Percentiles rank a stretch among this genome's conserved stretches.
These are phyloP conservation scores for Penicillium sp. DNA, from an alignment of 2,329 filamentous ascomycete species.

Conservation along the genomic window DNA sequence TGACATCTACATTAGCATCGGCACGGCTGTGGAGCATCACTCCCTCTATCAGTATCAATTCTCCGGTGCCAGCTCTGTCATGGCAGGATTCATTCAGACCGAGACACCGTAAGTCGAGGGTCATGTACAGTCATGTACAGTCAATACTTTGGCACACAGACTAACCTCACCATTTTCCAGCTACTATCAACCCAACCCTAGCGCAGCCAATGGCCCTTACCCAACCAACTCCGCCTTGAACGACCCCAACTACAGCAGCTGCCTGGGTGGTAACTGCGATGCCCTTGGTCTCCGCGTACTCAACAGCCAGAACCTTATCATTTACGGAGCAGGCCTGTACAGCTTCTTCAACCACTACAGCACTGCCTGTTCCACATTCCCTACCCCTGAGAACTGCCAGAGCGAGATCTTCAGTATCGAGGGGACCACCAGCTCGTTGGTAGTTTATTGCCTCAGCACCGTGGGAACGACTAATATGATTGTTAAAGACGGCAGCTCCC, in stretches of 20 bases:
- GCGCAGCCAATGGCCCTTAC: constrained; percentile 36
- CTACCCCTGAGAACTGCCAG: constrained; percentile 49
- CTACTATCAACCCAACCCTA: constrained; percentile 43
- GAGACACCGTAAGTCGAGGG: constrained; percentile 37
- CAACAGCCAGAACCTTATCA: constrained; percentile 44
- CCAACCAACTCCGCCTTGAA: constrained; percentile 31
- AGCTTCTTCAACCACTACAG: constrained; percentile 58
- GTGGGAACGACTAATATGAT: constrained; percentile 51
- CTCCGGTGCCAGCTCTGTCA: constrained; percentile 35
- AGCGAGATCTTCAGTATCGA: constrained; percentile 52
- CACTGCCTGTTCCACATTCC: constrained; percentile 44
- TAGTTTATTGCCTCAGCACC: constrained; percentile 53
- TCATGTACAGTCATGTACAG: background rate
- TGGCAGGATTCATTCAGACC: constrained; percentile 41
- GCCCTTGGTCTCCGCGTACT: constrained; percentile 54
- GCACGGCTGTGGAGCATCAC: constrained; percentile 50
- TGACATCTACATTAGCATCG: constrained; percentile 31
- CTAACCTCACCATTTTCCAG: constrained; percentile 9
- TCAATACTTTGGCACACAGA: background rate
- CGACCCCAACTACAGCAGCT: constrained; percentile 39
- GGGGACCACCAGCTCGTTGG: constrained; percentile 31
- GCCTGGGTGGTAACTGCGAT: constrained; percentile 37
- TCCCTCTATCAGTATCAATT: constrained; percentile 53
- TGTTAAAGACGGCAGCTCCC: constrained; percentile 44
- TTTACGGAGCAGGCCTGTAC: constrained; percentile 57